phyloP scores from a whole-genome alignment of 1,284 basidiomycete genomes.

The Fomitopsis betulina region DNA sequence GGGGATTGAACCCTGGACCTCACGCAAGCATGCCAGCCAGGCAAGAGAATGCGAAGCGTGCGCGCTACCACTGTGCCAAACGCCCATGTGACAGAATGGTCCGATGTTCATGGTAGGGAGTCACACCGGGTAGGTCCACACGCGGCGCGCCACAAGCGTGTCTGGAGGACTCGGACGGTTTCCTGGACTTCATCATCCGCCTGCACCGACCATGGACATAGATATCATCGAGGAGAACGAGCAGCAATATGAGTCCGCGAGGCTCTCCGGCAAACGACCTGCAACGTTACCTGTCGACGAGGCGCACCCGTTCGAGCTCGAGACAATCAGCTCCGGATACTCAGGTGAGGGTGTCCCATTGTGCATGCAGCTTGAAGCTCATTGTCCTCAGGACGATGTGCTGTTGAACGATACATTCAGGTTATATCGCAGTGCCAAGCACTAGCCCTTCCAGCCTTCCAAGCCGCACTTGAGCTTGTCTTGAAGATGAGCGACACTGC shows the following conservation, averaged over 20 bases:
- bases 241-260: slow-evolving; percentile 2
- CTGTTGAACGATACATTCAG: slow-evolving; percentile 63
- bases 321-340: slow-evolving; percentile 62
- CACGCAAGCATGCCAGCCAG: slow-evolving; percentile 12
- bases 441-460: slow-evolving; percentile 65
- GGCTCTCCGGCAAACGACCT: slow-evolving; percentile 11
- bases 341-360: slow-evolving; percentile 36
- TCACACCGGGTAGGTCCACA: too few relatives aligned
- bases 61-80: slow-evolving; percentile 23
- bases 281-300: slow-evolving; percentile 51
- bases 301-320: slow-evolving; percentile 76
- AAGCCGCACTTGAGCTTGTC: slow-evolving; percentile 58
- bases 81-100: background rate
- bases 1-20: slow-evolving; percentile 27
- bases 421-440: slow-evolving; percentile 61
- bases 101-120: too few relatives aligned
- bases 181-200: background rate
- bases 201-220: slow-evolving; percentile 22
- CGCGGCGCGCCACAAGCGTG: too few relatives aligned
- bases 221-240: slow-evolving; percentile 24
- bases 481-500: slow-evolving; percentile 56
- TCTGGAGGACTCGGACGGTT: too few relatives aligned
- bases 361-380: background rate
- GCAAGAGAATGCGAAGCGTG: slow-evolving; percentile 21
- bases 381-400: slow-evolving; percentile 50